Evolutionary conservation across 208 protist genomes (phyloP).

Genomic region (Entamoeba histolytica): DNA sequence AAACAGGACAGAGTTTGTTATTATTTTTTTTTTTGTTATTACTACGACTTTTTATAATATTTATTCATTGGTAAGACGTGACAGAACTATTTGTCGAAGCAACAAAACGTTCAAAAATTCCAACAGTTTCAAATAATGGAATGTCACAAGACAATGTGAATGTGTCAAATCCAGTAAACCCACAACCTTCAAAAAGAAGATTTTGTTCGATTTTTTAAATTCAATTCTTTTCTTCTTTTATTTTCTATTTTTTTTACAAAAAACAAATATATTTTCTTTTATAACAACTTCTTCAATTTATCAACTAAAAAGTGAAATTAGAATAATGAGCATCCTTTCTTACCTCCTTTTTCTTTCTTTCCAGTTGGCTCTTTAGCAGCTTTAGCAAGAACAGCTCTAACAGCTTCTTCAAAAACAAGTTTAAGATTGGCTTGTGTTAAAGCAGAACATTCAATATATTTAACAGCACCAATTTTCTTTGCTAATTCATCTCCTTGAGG

Average conservation of each 20-base stretch:
- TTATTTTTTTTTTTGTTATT: not conserved
- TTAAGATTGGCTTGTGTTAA: constrained; percentile 51
- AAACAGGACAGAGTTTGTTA: not conserved
- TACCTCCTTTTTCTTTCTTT: not conserved
- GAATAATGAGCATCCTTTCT: not conserved
- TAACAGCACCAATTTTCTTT: constrained; percentile 45
- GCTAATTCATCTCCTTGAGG: constrained; percentile 37
- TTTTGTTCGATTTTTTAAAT: not conserved
- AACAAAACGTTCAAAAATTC: not conserved
- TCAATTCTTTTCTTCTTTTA: not conserved
- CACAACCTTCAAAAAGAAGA: not conserved
- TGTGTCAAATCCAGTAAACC: not conserved
- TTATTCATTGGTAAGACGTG: not conserved
- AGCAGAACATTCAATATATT: constrained; percentile 67
- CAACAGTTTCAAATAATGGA: not conserved
- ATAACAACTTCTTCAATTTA: no score
- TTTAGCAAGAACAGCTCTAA: constrained; percentile 24
- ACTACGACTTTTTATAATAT: not conserved
- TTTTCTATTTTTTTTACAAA: no score
- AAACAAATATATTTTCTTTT: no score
- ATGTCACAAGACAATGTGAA: not conserved
- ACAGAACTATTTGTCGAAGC: not conserved
- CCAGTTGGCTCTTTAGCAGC: not conserved
- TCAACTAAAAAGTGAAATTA: not conserved
- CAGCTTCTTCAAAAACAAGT: constrained; percentile 49